Conservation (phyloP, 2,329 filamentous ascomycete genomes). For the Rhynchosporium graminicola region DNA sequence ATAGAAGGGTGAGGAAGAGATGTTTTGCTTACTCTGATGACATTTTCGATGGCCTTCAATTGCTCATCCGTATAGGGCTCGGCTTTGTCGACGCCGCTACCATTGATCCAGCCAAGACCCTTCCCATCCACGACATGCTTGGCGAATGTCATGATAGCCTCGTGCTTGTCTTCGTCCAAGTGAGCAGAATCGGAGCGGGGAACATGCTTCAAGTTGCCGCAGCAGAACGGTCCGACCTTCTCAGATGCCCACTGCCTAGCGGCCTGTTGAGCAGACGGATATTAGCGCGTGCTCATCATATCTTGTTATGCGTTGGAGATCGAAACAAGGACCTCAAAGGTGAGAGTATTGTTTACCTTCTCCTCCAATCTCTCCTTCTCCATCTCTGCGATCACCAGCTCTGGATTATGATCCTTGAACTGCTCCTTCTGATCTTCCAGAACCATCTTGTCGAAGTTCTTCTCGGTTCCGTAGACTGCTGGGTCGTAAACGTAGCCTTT, state of each 20-base stretch:
- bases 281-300: not conserved
- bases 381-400: not conserved
- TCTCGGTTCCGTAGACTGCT: not conserved
- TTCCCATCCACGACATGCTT: not conserved
- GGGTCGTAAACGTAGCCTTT: not conserved
- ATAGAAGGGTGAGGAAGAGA: not conserved
- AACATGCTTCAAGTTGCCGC: not conserved
- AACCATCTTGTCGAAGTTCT: not conserved
- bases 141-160: slow-evolving; percentile 1
- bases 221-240: not conserved
- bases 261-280: not conserved
- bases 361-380: not conserved
- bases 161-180: not conserved
- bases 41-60: not conserved
- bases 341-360: not conserved
- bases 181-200: not conserved
- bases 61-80: not conserved
- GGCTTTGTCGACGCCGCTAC: not conserved
- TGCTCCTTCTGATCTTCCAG: not conserved
- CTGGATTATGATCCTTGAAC: not conserved
- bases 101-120: not conserved
- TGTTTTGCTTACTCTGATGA: not conserved
- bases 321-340: not conserved
- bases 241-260: not conserved
- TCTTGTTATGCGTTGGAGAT: not conserved